Evolutionary conservation across 2,329 filamentous ascomycete species (phyloP), one percentile per base, ranked within the genome.

Genomic region (Epichloe gansuensis): DNA sequence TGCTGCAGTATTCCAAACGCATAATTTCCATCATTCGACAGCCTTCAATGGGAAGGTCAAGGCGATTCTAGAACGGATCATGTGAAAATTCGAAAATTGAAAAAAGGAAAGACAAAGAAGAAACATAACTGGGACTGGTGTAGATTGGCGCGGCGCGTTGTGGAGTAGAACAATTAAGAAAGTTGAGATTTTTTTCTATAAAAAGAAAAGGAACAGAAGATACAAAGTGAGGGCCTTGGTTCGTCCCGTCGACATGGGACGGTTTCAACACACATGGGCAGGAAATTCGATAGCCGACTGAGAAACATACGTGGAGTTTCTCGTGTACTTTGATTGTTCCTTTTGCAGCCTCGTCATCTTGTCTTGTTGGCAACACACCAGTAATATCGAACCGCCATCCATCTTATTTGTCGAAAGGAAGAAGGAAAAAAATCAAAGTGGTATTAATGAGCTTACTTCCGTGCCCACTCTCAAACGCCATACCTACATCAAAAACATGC

Each of bases 61-160:
- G 21, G 42, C 31, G 28, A 11, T 21, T 2, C 13, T 13, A n/a
- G 31, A 38, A 42, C 5, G 35, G 42, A 44, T 25, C 25, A 8
- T 7, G 13, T n/a, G 34, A 17, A 13, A n/a, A 17, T 21, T 31
- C 31, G 38, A 35, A 5, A 23, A n/a, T 8, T 13, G 11, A 35
- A 39, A 12, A 37, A 37, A 48, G 34, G n/a, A 3, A 17, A 17
- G n/a, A 21, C 2, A n/a, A 35, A 25, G 5, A 45, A 45, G 23
- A 21, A 37, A 21, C 3, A 28, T 45, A 17, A 23, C 6, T 25
- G 39, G 49, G 42, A 45, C 5, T 25, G 31, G 25, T 46, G 50
- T 23, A 46, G 43, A 25, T 25, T 52, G 41, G 44, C 35, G 44
- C 12, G 50, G 44, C 44, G 50, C 15, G 50, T 47, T 46, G n/a